Conservation (phyloP, 768 basidiomycete species). For the Gloeostereum incarnatum region DNA sequence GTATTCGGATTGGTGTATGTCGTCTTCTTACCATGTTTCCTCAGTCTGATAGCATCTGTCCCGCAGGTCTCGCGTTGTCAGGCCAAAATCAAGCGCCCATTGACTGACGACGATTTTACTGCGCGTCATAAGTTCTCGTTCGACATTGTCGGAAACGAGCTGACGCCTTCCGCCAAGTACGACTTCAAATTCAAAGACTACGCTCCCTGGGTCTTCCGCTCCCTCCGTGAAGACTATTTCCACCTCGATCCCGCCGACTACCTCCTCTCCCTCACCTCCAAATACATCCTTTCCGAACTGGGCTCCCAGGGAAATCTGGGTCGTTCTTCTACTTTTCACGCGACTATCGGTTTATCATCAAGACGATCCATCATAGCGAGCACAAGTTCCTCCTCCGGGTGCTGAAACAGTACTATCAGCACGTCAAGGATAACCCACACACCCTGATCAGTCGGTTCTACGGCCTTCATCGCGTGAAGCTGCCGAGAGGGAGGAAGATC, state of each 20-base stretch:
- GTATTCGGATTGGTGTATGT: slow-evolving; percentile 88
- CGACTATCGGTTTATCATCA: slow-evolving; percentile 99
- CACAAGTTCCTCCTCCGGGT: slow-evolving; percentile 89
- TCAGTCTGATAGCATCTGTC: slow-evolving; percentile 11
- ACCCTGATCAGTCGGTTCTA: slow-evolving; percentile 93
- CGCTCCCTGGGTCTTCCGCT: slow-evolving; percentile 96
- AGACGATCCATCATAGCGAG: slow-evolving; percentile 92
- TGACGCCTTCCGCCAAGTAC: slow-evolving; percentile 96
- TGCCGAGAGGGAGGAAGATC: slow-evolving; percentile 89
- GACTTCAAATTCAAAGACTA: slow-evolving; percentile 99
- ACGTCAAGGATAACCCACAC: slow-evolving; percentile 87
- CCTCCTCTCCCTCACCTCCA: slow-evolving; percentile 89
- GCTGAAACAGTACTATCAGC: slow-evolving; percentile 74
- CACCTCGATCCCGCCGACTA: slow-evolving; percentile 97
- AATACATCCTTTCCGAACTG: slow-evolving; percentile 96
- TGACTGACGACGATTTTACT: slow-evolving; percentile 80
- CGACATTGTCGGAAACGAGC: slow-evolving; percentile 96
- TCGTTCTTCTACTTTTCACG: slow-evolving; percentile 99
- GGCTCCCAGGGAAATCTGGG: slow-evolving; percentile 96
- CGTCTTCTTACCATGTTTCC: too few species aligned
- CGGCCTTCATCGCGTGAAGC: slow-evolving; percentile 94
- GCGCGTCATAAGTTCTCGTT: slow-evolving; percentile 94
- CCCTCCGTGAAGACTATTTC: slow-evolving; percentile 89
- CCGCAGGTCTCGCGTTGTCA: slow-evolving; percentile 90
- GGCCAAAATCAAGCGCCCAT: slow-evolving; percentile 82